Evolutionary conservation across 306 rosid species (phyloP), one percentile per base, ranked within the genome.

Genomic region (Senna siamea): DNA sequence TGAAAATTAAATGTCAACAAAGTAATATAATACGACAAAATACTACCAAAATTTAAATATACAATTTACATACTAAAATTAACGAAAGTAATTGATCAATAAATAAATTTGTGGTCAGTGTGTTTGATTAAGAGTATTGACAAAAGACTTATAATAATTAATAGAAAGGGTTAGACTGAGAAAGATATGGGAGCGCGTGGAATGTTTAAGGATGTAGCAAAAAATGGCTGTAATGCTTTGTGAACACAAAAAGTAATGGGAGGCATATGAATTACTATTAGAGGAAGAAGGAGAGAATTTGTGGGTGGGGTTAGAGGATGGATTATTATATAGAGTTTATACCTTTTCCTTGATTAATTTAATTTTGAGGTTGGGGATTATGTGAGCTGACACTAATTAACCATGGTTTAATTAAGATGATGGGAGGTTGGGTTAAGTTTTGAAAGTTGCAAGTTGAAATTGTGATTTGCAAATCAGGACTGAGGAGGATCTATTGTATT

Each of bases 241-340:
- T n/a, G 34, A 2, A 32, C n/a, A n/a, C 7, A 59, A 59, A 34
- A 1, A 15, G 0, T 30, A 14, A 30, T 13, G 41, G 26, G 28
- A 11, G 55, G 69, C 6, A 54, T 69, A 68, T 50, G 20, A 3
- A 9, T 30, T n/a, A n/a, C n/a, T 59, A 59, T 67, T 70, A 18
- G 34, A 55, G 35, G 5, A 4, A 63, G 18, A 59, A 43, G 34
- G 70, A 19, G 67, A 7, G 20, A 32, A 38, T 55, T 30, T 76
- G 92, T 73, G 90, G 90, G 83, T 83, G 86, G 96, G 87, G 80
- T 80, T 85, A 60, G 64, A 71, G 26, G 84, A 75, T 51, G 80
- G 52, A 69, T 73, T 73, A 54, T 69, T 69, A 70, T 26, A 26
- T 26, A 1, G 30, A 26, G 30, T 26, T 26, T 26, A 26, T 26